These are phyloP conservation scores for Penicillium bialowiezense DNA, from an alignment of 495 filamentous ascomycete genomes.

Conservation along the genomic window DNA sequence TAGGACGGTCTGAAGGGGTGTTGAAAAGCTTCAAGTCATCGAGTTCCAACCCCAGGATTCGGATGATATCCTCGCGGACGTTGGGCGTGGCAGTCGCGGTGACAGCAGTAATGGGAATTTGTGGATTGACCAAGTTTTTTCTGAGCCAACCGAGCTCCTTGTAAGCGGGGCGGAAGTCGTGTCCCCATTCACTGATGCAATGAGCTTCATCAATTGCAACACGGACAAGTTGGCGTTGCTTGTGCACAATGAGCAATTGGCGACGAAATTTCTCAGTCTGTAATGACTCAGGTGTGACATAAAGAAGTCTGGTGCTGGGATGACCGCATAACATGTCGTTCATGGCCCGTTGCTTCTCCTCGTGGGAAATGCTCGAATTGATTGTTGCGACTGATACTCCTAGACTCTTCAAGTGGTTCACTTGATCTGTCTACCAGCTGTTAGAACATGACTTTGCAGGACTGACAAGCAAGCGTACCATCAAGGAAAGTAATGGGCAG, in stretches of 20 bases:
- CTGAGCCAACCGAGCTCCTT: slow-evolving; percentile 88
- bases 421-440: slow-evolving; percentile 73
- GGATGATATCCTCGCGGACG: slow-evolving; percentile 77
- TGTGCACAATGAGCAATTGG: slow-evolving; percentile 67
- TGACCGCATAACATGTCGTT: slow-evolving; percentile 84
- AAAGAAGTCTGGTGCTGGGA: slow-evolving; percentile 77
- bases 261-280: slow-evolving; percentile 74
- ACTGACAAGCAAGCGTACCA: slow-evolving; percentile 52
- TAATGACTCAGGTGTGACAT: slow-evolving; percentile 91
- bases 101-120: slow-evolving; percentile 84
- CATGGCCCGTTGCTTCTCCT: slow-evolving; percentile 65
- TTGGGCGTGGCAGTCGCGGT: slow-evolving; percentile 84
- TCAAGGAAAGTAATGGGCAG: slow-evolving; percentile 84
- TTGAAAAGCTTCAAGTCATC: slow-evolving; percentile 67
- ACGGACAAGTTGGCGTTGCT: slow-evolving; percentile 77
- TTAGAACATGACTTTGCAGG: not conserved
- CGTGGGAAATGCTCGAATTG: slow-evolving; percentile 70
- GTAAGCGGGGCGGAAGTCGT: slow-evolving; percentile 94
- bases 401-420: slow-evolving; percentile 70
- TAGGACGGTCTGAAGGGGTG: slow-evolving; percentile 75
- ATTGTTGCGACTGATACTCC: slow-evolving; percentile 80
- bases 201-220: slow-evolving; percentile 94
- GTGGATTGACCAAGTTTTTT: slow-evolving; percentile 66
- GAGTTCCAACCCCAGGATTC: slow-evolving; percentile 63
- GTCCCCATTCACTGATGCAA: slow-evolving; percentile 97